Conservation (phyloP, 352 stramenopile species). For the Thalassiosira delicatula region DNA sequence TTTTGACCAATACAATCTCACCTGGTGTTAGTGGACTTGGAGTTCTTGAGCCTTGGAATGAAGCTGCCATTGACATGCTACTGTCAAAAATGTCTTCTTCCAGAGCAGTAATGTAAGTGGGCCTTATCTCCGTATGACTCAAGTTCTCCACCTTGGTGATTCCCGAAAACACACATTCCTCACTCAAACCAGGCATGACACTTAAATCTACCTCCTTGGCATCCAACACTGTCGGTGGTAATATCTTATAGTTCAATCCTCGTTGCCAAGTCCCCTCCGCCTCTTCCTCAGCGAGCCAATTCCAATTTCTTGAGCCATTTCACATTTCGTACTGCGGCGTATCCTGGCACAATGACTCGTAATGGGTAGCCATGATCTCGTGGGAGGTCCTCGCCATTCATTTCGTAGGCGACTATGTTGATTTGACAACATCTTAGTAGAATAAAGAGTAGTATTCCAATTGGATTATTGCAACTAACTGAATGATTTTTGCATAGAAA, state of each 20-base stretch:
- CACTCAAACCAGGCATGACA: constrained; percentile 20
- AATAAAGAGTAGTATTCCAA: too few relatives aligned
- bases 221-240: constrained; percentile 77
- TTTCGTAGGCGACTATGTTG: constrained; percentile 98
- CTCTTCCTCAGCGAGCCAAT: constrained; percentile 66
- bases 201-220: constrained; percentile 17
- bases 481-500: too few relatives aligned
- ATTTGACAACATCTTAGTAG: too few relatives aligned
- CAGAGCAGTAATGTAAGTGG: too few relatives aligned
- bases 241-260: constrained; percentile 86
- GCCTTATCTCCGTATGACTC: too few relatives aligned
- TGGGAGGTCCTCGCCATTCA: constrained; percentile 91
- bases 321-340: constrained; percentile 93
- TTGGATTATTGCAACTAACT: too few relatives aligned
- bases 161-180: constrained; percentile 77
- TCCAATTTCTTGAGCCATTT: constrained; percentile 95
- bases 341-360: constrained; percentile 94
- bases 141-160: constrained; percentile 68
- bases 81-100: too few relatives aligned
- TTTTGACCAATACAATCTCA: constrained; percentile 71
- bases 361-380: constrained; percentile 96
- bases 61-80: too few relatives aligned
- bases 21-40: constrained; percentile 65
- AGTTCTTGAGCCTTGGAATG: too few relatives aligned
- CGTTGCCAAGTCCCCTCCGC: constrained; percentile 82